Evolutionary conservation across 768 basidiomycete genomes (phyloP), one percentile per base, ranked within the genome.

Genomic region (Collybia mongolica): DNA sequence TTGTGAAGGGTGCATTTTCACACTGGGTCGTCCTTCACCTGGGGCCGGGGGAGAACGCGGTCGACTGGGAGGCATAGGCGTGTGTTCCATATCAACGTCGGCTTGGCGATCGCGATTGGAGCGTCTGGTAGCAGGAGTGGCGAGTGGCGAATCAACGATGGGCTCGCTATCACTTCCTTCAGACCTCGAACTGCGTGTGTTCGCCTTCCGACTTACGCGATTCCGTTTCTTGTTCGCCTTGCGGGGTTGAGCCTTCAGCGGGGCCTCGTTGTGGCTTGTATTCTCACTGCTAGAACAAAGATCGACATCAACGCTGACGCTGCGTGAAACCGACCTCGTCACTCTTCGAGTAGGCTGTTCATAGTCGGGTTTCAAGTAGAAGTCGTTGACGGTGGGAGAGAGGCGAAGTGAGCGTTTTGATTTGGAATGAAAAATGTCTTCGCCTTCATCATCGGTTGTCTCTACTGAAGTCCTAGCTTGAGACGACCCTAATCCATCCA

Each of bases 1-100:
- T 44, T 14, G 18, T 11, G 40, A 23, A 19, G 48, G 48, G 29
- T 28, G 6, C 2, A 39, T 39, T 5, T 1, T 9, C n/a, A 23
- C n/a, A 19, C 22, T 23, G 4, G 7, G 22, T 12, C 17, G 19
- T 38, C 22, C 19, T 17, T 22, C 20, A 7, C 26, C 43, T 20
- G 39, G 29, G 5, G n/a, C 15, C 8, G 24, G 28, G 26, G 28
- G 26, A 9, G 6, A 24, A 18, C 35, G 18, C 12, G 46, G 26
- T 22, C 46, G 41, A 17, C 15, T n/a, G 29, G 23, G 37, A 44
- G 56, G 44, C 38, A 48, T 55, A 15, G 59, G 56, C 1, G 59
- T 60, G 8, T 51, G 39, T 23, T 48, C 47, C 38, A 29, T n/a
- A 2, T 40, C 48, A 5, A 52, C 49, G 1, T 49, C 44, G 2